phyloP scores from a whole-genome alignment of 768 basidiomycete species.

The Amanita subjunquillea region DNA sequence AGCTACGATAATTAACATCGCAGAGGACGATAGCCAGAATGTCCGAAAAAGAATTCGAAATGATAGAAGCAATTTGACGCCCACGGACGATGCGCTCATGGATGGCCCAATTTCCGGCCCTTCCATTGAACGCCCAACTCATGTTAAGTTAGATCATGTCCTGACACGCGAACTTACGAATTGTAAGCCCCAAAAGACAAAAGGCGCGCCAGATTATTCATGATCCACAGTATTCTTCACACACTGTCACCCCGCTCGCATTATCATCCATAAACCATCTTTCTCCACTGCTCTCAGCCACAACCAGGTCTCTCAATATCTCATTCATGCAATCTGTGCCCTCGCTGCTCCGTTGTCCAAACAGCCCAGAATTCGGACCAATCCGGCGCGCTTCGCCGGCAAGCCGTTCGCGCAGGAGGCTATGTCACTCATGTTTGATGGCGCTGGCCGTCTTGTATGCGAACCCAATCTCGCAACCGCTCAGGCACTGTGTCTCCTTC shows the following conservation, averaged over 20 bases:
- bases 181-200: conserved; percentile 30
- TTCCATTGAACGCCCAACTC: conserved; percentile 30
- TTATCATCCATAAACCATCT: conserved; percentile 71
- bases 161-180: conserved; percentile 69
- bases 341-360: conserved; percentile 70
- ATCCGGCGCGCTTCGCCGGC: conserved; percentile 44
- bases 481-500: conserved; percentile 66
- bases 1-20: conserved; percentile 16
- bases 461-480: conserved; percentile 62
- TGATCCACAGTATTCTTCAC: conserved; percentile 61
- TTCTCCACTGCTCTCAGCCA: conserved; percentile 59
- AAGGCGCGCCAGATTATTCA: conserved; percentile 4
- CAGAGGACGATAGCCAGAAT: conserved; percentile 30
- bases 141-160: conserved; percentile 43
- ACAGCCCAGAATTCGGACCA: conserved; percentile 49
- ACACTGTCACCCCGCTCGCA: conserved; percentile 68
- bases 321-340: conserved; percentile 68
- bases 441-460: conserved; percentile 48
- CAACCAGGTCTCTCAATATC: conserved; percentile 57
- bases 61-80: conserved; percentile 26
- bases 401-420: conserved; percentile 53
- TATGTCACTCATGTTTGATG: conserved; percentile 60
- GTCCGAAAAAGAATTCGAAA: conserved; percentile 42
- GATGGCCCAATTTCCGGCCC: conserved; percentile 26
- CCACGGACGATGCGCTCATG: conserved; percentile 28